Evolutionary conservation across 257 asterid species (phyloP).

Genomic region (Fraxinus anomala): DNA sequence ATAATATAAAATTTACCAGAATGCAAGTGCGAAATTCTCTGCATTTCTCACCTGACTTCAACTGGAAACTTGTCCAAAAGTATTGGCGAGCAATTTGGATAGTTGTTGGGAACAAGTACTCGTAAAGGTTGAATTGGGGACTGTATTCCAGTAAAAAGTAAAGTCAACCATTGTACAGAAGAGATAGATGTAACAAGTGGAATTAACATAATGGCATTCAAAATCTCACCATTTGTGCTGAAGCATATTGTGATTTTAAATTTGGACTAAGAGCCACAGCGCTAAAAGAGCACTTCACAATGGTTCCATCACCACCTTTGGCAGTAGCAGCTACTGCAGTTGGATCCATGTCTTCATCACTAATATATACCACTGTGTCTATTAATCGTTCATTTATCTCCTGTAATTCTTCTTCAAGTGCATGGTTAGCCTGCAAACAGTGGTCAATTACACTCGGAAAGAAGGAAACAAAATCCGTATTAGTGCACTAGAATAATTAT

Average conservation of each 20-base stretch:
- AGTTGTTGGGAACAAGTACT: conserved; percentile 72
- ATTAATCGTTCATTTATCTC: conserved; percentile 80
- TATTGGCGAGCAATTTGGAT: conserved; percentile 83
- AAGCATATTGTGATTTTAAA: conserved; percentile 85
- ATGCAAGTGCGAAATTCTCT: background rate
- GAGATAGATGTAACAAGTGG: conserved; percentile 16
- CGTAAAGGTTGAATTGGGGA: conserved; percentile 92
- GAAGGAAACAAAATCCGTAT: background rate
- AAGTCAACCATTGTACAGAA: conserved; percentile 23
- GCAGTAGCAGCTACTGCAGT: conserved; percentile 73
- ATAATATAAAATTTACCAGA: background rate
- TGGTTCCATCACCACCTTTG: conserved; percentile 82
- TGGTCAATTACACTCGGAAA: background rate
- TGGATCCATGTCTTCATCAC: conserved; percentile 83
- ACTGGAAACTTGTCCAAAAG: conserved; percentile 90
- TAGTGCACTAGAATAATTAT: background rate
- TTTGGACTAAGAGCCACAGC: conserved; percentile 87
- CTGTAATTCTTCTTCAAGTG: conserved; percentile 79
- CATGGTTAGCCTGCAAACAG: conserved; percentile 71
- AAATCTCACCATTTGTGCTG: conserved; percentile 80
- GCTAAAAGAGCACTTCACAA: conserved; percentile 79
- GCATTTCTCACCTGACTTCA: conserved; percentile 68
- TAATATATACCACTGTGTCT: conserved; percentile 75
- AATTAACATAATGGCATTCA: conserved; percentile 12
- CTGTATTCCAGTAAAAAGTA: conserved; percentile 46